A percentile compares a stretch with the other conserved stretches of the same genome.
Conservation (phyloP, 163 green algal genomes). For the Coccomyxa subellipsoidea region DNA sequence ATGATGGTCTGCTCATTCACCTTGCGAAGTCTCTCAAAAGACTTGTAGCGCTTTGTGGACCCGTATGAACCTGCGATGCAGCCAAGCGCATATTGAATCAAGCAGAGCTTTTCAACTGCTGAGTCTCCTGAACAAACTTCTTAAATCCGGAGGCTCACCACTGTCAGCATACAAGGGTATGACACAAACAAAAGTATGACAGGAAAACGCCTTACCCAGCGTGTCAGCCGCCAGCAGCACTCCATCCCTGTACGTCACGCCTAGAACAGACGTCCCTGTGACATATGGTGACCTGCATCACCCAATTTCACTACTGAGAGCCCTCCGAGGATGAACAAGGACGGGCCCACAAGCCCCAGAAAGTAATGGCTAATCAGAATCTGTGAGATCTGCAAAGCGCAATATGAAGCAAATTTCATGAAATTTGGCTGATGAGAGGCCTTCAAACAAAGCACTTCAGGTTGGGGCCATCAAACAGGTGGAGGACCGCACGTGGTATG, state of each 20-base stretch:
- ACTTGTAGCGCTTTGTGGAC: constrained; percentile 97
- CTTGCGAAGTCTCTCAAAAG: constrained; percentile 75
- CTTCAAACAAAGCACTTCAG: background rate
- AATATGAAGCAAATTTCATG: no score
- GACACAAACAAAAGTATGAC: background rate
- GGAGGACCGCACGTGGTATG: background rate
- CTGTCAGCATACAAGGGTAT: background rate
- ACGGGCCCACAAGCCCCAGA: no score
- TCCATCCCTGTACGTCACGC: constrained; percentile 93
- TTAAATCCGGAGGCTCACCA: no score
- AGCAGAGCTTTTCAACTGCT: background rate
- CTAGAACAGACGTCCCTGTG: constrained; percentile 93
- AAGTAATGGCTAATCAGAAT: no score
- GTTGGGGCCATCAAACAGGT: background rate
- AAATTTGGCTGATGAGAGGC: no score
- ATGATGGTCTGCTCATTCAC: constrained; percentile 77
- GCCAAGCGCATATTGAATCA: background rate
- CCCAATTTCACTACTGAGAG: background rate
- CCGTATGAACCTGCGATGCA: constrained; percentile 79
- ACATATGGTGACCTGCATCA: constrained; percentile 83
- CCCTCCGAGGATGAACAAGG: no score
- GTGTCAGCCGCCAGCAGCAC: constrained; percentile 93
- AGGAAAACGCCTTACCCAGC: constrained; percentile 50
- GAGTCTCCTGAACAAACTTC: no score
- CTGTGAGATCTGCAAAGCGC: no score